Conservation (phyloP, 2,329 filamentous ascomycete species). For the Colletotrichum cereale region DNA sequence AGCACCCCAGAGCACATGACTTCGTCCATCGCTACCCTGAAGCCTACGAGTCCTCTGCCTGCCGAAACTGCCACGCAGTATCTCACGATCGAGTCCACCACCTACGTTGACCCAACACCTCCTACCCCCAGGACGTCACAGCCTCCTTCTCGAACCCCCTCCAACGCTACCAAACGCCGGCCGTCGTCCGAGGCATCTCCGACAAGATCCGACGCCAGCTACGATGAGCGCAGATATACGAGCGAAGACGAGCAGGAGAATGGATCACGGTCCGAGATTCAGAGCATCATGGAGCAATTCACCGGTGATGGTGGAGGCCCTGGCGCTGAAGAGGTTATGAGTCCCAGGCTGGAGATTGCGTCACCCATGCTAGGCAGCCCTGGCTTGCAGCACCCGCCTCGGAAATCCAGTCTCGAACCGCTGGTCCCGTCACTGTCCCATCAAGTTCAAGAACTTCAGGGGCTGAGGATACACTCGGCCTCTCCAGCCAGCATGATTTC, state of each 20-base stretch:
- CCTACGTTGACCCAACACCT: conserved; percentile 70
- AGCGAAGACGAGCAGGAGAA: conserved; percentile 76
- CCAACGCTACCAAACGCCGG: conserved; percentile 65
- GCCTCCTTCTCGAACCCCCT: conserved; percentile 70
- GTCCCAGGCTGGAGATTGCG: conserved; percentile 85
- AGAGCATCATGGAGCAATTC: conserved; percentile 98
- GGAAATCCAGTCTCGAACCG: conserved; percentile 88
- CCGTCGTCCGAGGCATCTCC: conserved; percentile 62
- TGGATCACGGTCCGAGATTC: conserved; percentile 86
- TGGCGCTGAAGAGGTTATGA: conserved; percentile 89
- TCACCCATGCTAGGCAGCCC: conserved; percentile 79
- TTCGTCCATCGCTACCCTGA: conserved; percentile 63
- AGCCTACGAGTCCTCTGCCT: conserved; percentile 57
- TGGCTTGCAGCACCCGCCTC: conserved; percentile 76
- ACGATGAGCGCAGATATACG: conserved; percentile 68
- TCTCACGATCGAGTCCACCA: conserved; percentile 60
- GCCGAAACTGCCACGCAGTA: conserved; percentile 55
- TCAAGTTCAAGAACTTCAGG: conserved; percentile 62
- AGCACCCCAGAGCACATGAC: conserved; percentile 51
- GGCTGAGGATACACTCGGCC: conserved; percentile 52
- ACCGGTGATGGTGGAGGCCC: conserved; percentile 79
- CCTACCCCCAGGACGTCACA: conserved; percentile 67
- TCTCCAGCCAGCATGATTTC: conserved; percentile 55
- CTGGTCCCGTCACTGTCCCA: conserved; percentile 64
- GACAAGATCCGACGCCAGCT: conserved; percentile 65